A percentile compares a stretch with the other conserved stretches of the same genome.
Conservation (phyloP, 1,139 yeast genomes). For the Pneumocystis canis region DNA sequence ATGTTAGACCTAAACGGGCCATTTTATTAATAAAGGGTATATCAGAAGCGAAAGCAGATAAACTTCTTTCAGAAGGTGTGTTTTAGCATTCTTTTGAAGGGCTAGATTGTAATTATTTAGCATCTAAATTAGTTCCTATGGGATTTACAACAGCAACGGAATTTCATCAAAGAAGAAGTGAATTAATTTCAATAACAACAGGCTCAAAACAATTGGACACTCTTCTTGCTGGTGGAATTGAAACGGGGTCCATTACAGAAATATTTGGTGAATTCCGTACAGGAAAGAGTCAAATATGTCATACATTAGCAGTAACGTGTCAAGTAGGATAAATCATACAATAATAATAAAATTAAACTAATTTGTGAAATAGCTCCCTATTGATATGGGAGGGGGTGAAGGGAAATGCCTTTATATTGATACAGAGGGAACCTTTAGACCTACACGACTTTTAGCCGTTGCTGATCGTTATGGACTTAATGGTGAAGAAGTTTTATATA, state of each 20-base stretch:
- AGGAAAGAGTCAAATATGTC: slow-evolving; percentile 93
- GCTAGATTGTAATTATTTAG: slow-evolving; percentile 21
- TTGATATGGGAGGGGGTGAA: slow-evolving; percentile 98
- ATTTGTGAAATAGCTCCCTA: slow-evolving; percentile 38
- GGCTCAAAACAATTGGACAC: slow-evolving; percentile 93
- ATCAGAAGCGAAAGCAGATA: slow-evolving; percentile 90
- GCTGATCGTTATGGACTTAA: slow-evolving; percentile 85
- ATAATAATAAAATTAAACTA: neutral
- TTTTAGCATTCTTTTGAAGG: neutral
- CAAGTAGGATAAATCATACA: slow-evolving; percentile 29
- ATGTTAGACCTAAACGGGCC: slow-evolving; percentile 45
- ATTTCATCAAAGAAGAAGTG: slow-evolving; percentile 78
- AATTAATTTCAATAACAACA: slow-evolving; percentile 80
- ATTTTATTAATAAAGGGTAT: slow-evolving; percentile 74
- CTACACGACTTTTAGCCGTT: slow-evolving; percentile 74
- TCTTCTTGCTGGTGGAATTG: slow-evolving; percentile 88
- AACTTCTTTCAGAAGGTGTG: slow-evolving; percentile 44
- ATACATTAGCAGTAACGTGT: slow-evolving; percentile 91
- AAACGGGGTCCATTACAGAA: slow-evolving; percentile 94
- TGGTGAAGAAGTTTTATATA: slow-evolving; percentile 88
- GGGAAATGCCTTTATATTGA: slow-evolving; percentile 94
- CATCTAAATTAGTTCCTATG: slow-evolving; percentile 78
- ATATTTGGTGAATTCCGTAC: slow-evolving; percentile 95
- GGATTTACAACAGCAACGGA: slow-evolving; percentile 97
- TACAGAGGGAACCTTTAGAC: slow-evolving; percentile 94